Percentiles rank a stretch among this genome's conserved stretches.
Conservation (phyloP, 495 filamentous ascomycete genomes). For the Xylaria palmicola region DNA sequence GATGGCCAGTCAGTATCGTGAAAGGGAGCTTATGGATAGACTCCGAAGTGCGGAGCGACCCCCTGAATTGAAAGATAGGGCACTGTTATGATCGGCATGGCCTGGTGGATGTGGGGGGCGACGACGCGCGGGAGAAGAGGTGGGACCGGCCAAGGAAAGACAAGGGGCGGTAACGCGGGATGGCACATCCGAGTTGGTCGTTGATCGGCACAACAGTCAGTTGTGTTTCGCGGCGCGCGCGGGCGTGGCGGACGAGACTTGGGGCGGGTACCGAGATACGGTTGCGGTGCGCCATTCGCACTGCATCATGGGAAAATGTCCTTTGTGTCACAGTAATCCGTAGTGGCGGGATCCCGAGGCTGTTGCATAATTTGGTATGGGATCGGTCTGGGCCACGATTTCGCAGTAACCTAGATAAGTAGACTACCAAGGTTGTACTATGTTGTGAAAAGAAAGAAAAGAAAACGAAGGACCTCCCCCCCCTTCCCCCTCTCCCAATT, state of each 20-base stretch:
- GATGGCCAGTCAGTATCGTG: not conserved
- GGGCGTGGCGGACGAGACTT: no score
- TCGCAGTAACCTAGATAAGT: not conserved
- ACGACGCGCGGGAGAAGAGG: not conserved
- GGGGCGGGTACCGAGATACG: slow-evolving; percentile 1
- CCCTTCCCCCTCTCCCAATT: no score
- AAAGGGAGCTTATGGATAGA: not conserved
- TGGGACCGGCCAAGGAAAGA: not conserved
- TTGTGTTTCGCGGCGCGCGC: no score
- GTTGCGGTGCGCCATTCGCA: no score
- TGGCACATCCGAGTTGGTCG: not conserved
- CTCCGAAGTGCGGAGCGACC: slow-evolving; percentile 7
- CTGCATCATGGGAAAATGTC: no score
- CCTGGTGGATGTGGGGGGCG: not conserved
- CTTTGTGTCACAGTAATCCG: not conserved
- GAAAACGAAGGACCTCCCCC: no score
- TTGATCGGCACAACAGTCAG: not conserved
- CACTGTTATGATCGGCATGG: not conserved
- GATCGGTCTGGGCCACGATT: not conserved
- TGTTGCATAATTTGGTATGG: not conserved
- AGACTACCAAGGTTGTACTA: no score
- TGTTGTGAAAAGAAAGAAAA: no score
- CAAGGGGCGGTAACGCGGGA: no score
- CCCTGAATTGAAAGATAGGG: not conserved
- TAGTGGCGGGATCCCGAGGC: not conserved